phyloP scores from a whole-genome alignment of 352 stramenopile species.

The Globisporangium cederbergense region DNA sequence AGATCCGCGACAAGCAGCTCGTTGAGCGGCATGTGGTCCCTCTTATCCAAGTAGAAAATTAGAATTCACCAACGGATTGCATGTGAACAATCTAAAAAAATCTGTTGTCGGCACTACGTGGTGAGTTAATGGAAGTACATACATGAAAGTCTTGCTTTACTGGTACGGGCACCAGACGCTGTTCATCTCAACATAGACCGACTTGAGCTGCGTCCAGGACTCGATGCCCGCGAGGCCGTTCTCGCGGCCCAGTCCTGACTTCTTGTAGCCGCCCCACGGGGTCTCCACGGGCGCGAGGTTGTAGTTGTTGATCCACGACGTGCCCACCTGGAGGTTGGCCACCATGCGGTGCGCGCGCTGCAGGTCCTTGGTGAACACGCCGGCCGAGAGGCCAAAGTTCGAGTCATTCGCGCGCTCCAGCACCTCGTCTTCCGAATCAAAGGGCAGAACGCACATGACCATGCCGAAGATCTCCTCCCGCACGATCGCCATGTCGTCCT shows the following conservation, averaged over 20 bases:
- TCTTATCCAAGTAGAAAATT: slow-evolving; percentile 15
- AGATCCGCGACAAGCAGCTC: slow-evolving; percentile 70
- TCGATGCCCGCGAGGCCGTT: slow-evolving; percentile 85
- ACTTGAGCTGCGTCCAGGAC: slow-evolving; percentile 91
- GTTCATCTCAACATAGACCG: slow-evolving; percentile 86
- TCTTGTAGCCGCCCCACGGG: slow-evolving; percentile 90
- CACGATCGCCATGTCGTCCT: slow-evolving; percentile 87
- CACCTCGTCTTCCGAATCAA: slow-evolving; percentile 76
- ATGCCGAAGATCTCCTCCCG: slow-evolving; percentile 83
- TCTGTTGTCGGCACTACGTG: too few relatives aligned
- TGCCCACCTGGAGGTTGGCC: slow-evolving; percentile 66
- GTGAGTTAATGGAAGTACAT: background rate
- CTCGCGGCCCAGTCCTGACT: slow-evolving; percentile 90
- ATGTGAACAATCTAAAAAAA: background rate
- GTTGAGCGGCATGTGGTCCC: slow-evolving; percentile 16
- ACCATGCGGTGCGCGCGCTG: slow-evolving; percentile 74
- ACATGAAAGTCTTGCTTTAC: slow-evolving; percentile 7
- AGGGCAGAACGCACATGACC: slow-evolving; percentile 78
- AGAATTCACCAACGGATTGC: background rate
- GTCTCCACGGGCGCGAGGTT: slow-evolving; percentile 83
- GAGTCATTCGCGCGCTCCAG: slow-evolving; percentile 74
- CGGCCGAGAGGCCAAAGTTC: slow-evolving; percentile 77
- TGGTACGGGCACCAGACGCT: slow-evolving; percentile 66
- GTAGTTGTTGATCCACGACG: slow-evolving; percentile 90
- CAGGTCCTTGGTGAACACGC: slow-evolving; percentile 86